Evolutionary conservation across 2,329 filamentous ascomycete genomes (phyloP), one percentile per base, ranked within the genome.

Genomic region (Celoporthe dispersa): DNA sequence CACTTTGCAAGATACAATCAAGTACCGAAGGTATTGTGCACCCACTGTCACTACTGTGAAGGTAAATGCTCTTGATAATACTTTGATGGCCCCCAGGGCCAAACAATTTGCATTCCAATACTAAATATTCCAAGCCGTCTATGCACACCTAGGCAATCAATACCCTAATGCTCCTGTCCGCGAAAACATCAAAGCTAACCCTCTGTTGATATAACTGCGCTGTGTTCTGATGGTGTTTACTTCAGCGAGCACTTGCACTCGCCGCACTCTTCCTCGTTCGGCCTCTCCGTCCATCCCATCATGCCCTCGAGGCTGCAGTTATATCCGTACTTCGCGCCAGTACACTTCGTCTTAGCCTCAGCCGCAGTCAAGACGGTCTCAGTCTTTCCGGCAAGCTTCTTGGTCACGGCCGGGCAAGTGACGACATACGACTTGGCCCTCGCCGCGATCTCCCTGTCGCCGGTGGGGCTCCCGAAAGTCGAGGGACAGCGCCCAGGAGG

Each of bases 271-370:
- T 53, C 48, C 48, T 53, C 25, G n/a, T 53, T 53, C 22, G 48
- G 48, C 48, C 12, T 25, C n/a, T 53, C 48, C 22, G 48, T 28
- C 22, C n/a, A 53, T 12, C 48, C 48, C 11, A 53, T 53, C 48
- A 53, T 53, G 22, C 48, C 48, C n/a, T 53, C 48, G n/a, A 53
- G 48, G n/a, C 25, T 53, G 48, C 48, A 53, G 48, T 53, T 53
- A 28, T 53, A 53, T 12, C n/a, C 22, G 48, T 53, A 53, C 48
- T 22, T 25, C 48, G 48, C 9, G n/a, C 48, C 48, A 25, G 48
- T 25, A 25, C 48, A 53, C 48, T 53, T 53, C 8, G 22, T 53
- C 48, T 25, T 53, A 11, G 48, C n/a, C n/a, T 16, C 44, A n/a
- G 44, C 44, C 44, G 44, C 44, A 48, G 44, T 22, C 44, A 48